A percentile compares a stretch with the other conserved stretches of the same genome.
Conservation (phyloP, 768 basidiomycete species). For the Phaeolepiota aurea region DNA sequence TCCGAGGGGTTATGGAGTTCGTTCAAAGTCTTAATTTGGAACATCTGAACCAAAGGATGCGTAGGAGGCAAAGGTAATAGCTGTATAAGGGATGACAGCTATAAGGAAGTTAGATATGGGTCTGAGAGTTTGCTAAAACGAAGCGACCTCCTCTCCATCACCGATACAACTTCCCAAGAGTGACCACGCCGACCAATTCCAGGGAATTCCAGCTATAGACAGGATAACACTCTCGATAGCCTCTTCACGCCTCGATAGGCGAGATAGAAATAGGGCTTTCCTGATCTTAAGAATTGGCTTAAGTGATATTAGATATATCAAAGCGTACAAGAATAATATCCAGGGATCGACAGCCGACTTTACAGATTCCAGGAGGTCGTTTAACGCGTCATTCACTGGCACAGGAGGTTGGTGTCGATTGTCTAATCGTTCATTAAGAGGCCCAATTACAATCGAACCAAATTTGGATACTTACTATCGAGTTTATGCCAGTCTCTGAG, state of each 20-base stretch:
- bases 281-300: constrained; percentile 28
- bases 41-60: constrained; percentile 51
- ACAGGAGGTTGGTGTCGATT: constrained; percentile 61
- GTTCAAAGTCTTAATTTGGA: constrained; percentile 84
- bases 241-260: constrained; percentile 72
- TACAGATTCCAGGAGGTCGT: constrained; percentile 53
- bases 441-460: no score
- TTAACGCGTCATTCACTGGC: constrained; percentile 53
- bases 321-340: constrained; percentile 70
- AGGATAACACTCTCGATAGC: constrained; percentile 75
- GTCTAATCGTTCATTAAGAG: no score
- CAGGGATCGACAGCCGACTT: constrained; percentile 64
- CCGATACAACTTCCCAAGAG: constrained; percentile 72
- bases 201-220: constrained; percentile 73
- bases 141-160: constrained; percentile 75
- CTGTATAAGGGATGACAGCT: constrained; percentile 42
- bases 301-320: neutral
- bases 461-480: constrained; percentile 44
- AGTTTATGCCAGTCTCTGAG: constrained; percentile 81
- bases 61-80: constrained; percentile 35
- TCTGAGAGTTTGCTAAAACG: constrained; percentile 2
- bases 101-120: constrained; percentile 10
- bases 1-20: constrained; percentile 88
- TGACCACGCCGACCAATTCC: constrained; percentile 95
- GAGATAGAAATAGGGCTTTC: constrained; percentile 75